Base-by-base conservation (phyloP, 805 yeast genomes). In the Suhomyces faveliae region DNA sequence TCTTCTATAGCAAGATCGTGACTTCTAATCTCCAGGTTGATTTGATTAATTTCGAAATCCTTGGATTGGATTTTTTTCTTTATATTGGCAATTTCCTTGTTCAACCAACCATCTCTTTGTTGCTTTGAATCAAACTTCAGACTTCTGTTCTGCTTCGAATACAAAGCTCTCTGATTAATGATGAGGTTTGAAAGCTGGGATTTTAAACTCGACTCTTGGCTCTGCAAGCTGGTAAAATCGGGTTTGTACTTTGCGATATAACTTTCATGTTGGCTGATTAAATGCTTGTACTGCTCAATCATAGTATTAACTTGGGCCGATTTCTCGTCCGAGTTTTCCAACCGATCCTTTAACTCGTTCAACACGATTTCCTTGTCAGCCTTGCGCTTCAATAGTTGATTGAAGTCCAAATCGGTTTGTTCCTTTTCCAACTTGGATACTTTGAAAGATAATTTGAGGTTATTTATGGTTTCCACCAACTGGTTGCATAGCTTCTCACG, bases 101-200 rank as follows among this genome's bases (percentile, higher is more conserved):
- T 59, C 12, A 91, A 71, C 92, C 95, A 88, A 2, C 50, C 39
- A 60, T 89, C 85, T 52, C 97, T 76, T 49, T 87, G 85, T 2
- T 64, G 58, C 51, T 75, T 74, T 12, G 78, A 64, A 0, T 62
- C 52, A 56, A 89, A 90, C 52, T 80, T 78, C 21, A 81, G 74
- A 49, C 78, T 78, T 43, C 90, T 80, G 37, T 87, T 88, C 56
- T 83, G 87, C 58, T 89, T 91, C 6, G 86, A 73, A 43, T 85
- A 78, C 4, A 91, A 62, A 11, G 73, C 66, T 53, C 86, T 71
- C 62, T 86, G 90, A 23, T 67, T 74, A 6, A 81, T 68, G 45
- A 73, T 76, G 19, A 76, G 55, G n/a, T 69, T 65, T 3, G 66
- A 47, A 7, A 84, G 61, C 42, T 71, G 56, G 3, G 61, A 55